Evolutionary conservation across 2,329 filamentous ascomycete genomes (phyloP).

Genomic region (Hortaea sp.): DNA sequence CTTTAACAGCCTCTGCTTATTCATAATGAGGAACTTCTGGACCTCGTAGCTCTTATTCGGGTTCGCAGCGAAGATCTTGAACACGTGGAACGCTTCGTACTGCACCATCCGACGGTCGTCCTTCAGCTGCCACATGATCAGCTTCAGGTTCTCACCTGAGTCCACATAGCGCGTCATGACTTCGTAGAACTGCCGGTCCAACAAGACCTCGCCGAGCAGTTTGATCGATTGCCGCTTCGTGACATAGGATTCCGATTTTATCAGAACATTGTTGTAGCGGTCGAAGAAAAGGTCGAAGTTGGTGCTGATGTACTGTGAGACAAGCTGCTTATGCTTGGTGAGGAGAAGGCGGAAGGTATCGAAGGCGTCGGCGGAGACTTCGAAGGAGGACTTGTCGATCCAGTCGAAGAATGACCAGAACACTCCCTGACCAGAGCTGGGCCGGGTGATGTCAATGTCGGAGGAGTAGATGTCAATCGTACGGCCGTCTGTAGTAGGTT

Average conservation of each 20-base stretch:
- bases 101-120: constrained; percentile 99
- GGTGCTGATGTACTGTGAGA: constrained; percentile 74
- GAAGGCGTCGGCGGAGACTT: constrained; percentile 94
- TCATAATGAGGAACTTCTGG: constrained; percentile 92
- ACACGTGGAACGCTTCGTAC: constrained; percentile 98
- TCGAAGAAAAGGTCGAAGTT: constrained; percentile 93
- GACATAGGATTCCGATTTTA: constrained; percentile 91
- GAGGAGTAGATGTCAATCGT: constrained; percentile 53
- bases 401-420: constrained; percentile 97
- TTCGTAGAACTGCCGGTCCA: constrained; percentile 92
- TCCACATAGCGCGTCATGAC: constrained; percentile 98
- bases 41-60: constrained; percentile 96
- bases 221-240: constrained; percentile 98
- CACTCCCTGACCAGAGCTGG: constrained; percentile 69
- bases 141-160: constrained; percentile 88
- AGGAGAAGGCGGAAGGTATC: constrained; percentile 92
- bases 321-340: constrained; percentile 85
- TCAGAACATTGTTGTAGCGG: constrained; percentile 75
- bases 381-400: constrained; percentile 94
- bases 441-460: constrained; percentile 61
- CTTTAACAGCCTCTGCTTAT: constrained; percentile 77
- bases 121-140: constrained; percentile 93
- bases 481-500: constrained; percentile 62
- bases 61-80: constrained; percentile 99
- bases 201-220: constrained; percentile 82